Conservation (phyloP, 805 yeast genomes). For the Candida berthetii region DNA sequence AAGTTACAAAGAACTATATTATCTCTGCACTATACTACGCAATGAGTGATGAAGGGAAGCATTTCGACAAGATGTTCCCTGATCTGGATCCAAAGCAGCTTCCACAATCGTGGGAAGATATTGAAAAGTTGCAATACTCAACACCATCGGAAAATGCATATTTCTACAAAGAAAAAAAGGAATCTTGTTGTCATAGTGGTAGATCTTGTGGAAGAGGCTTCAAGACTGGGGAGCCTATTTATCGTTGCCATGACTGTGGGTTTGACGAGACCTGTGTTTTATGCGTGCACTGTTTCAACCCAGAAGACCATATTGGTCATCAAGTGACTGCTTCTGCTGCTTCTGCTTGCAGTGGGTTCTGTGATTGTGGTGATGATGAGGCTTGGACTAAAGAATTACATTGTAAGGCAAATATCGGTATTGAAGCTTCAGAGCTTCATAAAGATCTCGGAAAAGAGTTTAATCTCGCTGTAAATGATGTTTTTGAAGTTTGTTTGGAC, state of each 20-base stretch:
- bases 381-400: conserved; percentile 51
- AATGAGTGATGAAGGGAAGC: conserved; percentile 32
- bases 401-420: conserved; percentile 39
- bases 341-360: conserved; percentile 48
- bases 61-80: conserved; percentile 29
- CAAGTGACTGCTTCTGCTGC: conserved; percentile 50
- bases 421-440: conserved; percentile 22
- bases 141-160: neutral
- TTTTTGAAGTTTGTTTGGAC: conserved; percentile 32
- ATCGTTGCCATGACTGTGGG: conserved; percentile 72
- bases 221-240: conserved; percentile 56
- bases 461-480: conserved; percentile 4
- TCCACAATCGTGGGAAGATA: conserved; percentile 3
- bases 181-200: conserved; percentile 34
- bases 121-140: conserved; percentile 1
- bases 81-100: conserved; percentile 1
- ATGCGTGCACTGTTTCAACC: conserved; percentile 68
- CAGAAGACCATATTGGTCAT: conserved; percentile 62
- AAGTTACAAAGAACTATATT: neutral
- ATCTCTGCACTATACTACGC: conserved; percentile 19
- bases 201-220: conserved; percentile 66
- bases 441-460: neutral
- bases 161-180: neutral
- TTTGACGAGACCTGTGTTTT: conserved; percentile 74
- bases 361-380: conserved; percentile 69